Evolutionary conservation across 441 rosid species (phyloP).

Genomic region (Populus hybrid): DNA sequence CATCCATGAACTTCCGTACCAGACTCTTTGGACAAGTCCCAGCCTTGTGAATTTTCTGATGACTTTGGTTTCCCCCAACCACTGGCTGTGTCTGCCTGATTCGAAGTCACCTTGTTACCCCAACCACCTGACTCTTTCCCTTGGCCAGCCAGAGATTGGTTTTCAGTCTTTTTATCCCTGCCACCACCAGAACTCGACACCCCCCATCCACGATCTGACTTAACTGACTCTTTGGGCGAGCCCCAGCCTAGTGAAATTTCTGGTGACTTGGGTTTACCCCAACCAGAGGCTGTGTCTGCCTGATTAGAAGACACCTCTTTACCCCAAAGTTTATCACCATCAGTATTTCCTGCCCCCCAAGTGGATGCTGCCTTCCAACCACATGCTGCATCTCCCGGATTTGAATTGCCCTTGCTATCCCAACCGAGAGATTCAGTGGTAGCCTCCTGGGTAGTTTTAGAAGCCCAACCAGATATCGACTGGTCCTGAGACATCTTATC

Average conservation of each 20-base stretch:
- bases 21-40: constrained; percentile 21
- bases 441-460: not conserved
- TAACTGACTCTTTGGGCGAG: not conserved
- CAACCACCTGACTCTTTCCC: not conserved
- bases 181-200: not conserved
- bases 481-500: not conserved
- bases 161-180: constrained; percentile 15
- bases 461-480: not conserved
- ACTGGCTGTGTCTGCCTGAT: not conserved
- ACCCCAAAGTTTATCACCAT: not conserved
- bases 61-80: constrained; percentile 26
- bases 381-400: not conserved
- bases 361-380: constrained; percentile 16
- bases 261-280: not conserved
- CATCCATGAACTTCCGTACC: not conserved
- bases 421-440: not conserved
- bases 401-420: not conserved
- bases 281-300: not conserved
- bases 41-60: constrained; percentile 15
- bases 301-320: not conserved
- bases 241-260: not conserved
- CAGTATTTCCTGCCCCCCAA: not conserved
- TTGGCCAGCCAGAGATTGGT: not conserved
- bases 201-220: constrained; percentile 3
- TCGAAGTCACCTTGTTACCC: not conserved